Conservation (phyloP, 169 alveolate genomes). For the Cytauxzoon felis region DNA sequence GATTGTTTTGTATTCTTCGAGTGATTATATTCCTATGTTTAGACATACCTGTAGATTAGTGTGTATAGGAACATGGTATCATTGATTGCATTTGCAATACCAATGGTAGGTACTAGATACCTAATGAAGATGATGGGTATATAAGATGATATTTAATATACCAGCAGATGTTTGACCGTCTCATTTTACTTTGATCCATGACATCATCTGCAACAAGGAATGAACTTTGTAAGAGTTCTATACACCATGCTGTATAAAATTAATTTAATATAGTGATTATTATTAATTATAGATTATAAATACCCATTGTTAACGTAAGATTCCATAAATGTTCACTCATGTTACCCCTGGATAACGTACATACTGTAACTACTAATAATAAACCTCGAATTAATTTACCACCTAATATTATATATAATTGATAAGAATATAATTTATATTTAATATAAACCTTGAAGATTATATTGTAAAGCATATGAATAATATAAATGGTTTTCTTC, state of each 20-base stretch:
- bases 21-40: neutral
- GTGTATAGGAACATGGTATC: conserved; percentile 68
- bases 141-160: conserved; percentile 16
- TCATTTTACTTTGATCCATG: conserved; percentile 70
- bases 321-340: conserved; percentile 43
- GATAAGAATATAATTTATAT: neutral
- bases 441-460: conserved; percentile 41
- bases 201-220: conserved; percentile 77
- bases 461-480: conserved; percentile 56
- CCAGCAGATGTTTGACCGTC: conserved; percentile 74
- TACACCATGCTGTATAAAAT: conserved; percentile 74
- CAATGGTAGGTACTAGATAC: conserved; percentile 72
- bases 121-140: conserved; percentile 4
- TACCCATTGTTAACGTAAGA: conserved; percentile 50
- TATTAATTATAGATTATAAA: neutral
- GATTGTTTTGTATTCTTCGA: neutral
- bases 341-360: conserved; percentile 21
- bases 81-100: conserved; percentile 70
- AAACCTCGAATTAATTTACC: conserved; percentile 60
- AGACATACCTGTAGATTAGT: conserved; percentile 60
- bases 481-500: conserved; percentile 39
- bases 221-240: conserved; percentile 73
- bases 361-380: conserved; percentile 30
- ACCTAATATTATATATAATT: conserved; percentile 12
- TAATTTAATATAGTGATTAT: neutral